Base-by-base conservation (phyloP, 2,329 filamentous ascomycete species). In the Biscogniauxia sp. region DNA sequence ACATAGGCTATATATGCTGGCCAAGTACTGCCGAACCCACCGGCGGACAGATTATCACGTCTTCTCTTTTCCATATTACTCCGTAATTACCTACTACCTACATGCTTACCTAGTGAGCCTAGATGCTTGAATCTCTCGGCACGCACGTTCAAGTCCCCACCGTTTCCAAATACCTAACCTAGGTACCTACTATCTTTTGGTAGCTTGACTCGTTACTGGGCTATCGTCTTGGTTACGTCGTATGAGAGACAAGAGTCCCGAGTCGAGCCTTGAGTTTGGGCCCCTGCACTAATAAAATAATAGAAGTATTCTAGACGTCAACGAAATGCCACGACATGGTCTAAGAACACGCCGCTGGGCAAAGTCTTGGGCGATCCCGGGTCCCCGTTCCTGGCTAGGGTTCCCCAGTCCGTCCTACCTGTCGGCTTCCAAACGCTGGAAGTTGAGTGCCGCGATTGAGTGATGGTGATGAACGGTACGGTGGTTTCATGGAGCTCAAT, bases 401-500 rank as follows among this genome's bases (percentile, higher is more conserved):
- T 45, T 45, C 37, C 37, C 37, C 37, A 45, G 37, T 13, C 37
- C 15, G 37, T 45, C 37, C 37, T 45, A 17, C 37, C 13, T 45
- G 37, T 6, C 11, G 37, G 37, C 37, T 17, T 11, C 37, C 2
- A 45, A n/a, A 45, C 37, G 11, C 6, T 15, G 3, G 15, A 45
- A 54, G 28, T n/a, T 19, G 19, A 26, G 5, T 45, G 25, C 13
- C 19, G 11, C 23, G 37, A 23, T 37, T 19, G 17, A 23, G 20
- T 20, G 53, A 20, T 28, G 23, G 53, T 32, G 28, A 32, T 32
- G 28, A 32, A 8, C 28, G 28, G 28, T n/a, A 8, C 28, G 28
- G 28, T n/a, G 53, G 54, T 56, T 56, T 56, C 54, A 56, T 49
- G 25, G 45, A 45, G 32, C 53, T 49, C n/a, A 45, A 20, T 23